phyloP scores from a whole-genome alignment of 305 asterid genomes.

The Caryopteris hybrid region DNA sequence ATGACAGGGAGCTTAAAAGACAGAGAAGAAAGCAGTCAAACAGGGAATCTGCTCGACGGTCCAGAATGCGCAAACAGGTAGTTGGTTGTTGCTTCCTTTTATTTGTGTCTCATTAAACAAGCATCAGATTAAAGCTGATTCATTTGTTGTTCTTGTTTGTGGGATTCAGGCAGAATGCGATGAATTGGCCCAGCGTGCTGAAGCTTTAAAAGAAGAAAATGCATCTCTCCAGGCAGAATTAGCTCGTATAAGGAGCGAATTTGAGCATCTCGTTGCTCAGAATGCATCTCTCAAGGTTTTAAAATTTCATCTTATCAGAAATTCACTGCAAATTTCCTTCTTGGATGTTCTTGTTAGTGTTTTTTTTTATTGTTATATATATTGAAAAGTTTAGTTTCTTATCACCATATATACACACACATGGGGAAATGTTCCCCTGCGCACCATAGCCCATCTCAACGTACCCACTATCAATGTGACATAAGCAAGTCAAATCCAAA shows the following conservation, averaged over 20 bases:
- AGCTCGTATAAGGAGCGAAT: constrained; percentile 51
- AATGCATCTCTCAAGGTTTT: constrained; percentile 65
- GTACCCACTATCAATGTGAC: no score
- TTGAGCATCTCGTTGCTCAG: constrained; percentile 50
- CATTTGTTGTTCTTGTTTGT: neutral
- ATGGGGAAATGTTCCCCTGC: no score
- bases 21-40: constrained; percentile 81
- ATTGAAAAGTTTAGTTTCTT: no score
- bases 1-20: constrained; percentile 70
- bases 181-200: constrained; percentile 71
- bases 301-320: no score
- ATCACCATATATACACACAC: no score
- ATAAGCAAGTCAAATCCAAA: no score
- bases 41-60: constrained; percentile 76
- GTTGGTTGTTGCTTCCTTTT: neutral
- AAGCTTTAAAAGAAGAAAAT: constrained; percentile 64
- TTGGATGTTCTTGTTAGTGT: no score
- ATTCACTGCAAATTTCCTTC: no score
- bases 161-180: constrained; percentile 67
- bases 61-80: constrained; percentile 79
- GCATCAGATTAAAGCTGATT: neutral
- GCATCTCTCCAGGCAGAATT: constrained; percentile 67
- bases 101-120: neutral
- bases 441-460: no score
- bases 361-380: no score